Evolutionary conservation across 345 rosid species (phyloP), one percentile per base, ranked within the genome.

Genomic region (Cardiospermum halicacabum): DNA sequence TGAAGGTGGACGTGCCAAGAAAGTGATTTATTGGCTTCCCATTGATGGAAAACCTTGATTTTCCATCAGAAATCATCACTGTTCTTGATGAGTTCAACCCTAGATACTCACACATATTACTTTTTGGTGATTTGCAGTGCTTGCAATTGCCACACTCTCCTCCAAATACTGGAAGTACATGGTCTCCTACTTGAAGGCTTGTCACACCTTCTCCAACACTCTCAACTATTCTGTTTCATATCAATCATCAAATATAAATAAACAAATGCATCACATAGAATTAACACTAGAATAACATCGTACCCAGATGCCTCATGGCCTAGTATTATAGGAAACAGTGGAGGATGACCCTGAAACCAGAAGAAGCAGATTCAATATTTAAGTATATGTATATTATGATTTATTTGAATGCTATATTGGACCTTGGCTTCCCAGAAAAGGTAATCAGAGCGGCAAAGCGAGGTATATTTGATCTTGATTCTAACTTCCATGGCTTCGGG

Each of bases 151-250:
- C 60, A 48, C 85, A 81, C 40, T 81, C 85, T 53, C 82, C 80
- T 1, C 80, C 75, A 66, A 81, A 81, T 48, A 81, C 77, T 0
- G 85, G 82, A 32, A 81, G 85, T 6, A 81, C 82, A 31, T 75
- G 75, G 58, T 81, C 85, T 2, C 85, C 80, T 0, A 74, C 76
- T 2, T 75, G 43, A 10, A 81, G 78, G 10, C 68, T 74, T 5
- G 62, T 43, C 64, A 81, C 85, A 2, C 80, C 85, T 27, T 69
- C 77, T n/a, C 82, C 82, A 2, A 70, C 61, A 8, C 78, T 81
- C 48, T 81, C 78, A 11, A 77, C 82, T 57, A 81, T 58, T 58
- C 84, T 77, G 68, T 10, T 3, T 53, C 25, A 36, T 50, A 24
- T n/a, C n/a, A n/a, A n/a, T n/a, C n/a, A n/a, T n/a, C n/a, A n/a